These are phyloP conservation scores for Talaromyces sp. DNA, from an alignment of 2,329 filamentous ascomycete genomes.

Conservation along the genomic window DNA sequence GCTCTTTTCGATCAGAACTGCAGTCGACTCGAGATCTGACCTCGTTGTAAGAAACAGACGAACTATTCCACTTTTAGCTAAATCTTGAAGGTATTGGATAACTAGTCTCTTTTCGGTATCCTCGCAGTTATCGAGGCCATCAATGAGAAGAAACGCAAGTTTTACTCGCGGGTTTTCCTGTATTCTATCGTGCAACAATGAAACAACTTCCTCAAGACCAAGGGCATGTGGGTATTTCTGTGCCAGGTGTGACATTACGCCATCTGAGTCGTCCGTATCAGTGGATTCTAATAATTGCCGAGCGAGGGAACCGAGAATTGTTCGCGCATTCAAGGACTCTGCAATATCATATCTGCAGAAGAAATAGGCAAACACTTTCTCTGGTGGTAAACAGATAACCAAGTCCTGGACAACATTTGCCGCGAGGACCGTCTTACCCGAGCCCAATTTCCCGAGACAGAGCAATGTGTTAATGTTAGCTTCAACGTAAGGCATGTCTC, in stretches of 20 bases:
- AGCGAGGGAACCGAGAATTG: neutral
- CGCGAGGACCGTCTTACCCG: neutral
- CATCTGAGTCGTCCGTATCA: neutral
- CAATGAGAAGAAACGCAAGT: neutral
- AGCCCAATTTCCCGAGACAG: neutral
- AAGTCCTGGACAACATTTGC: neutral
- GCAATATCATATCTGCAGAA: slow-evolving; percentile 1
- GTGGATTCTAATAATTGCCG: neutral
- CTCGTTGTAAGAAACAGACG: neutral
- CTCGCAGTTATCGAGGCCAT: neutral
- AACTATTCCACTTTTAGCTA: neutral
- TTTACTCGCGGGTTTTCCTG: neutral
- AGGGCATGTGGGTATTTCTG: neutral
- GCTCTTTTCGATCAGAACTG: neutral
- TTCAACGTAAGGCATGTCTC: neutral
- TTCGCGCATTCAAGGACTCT: slow-evolving; percentile 1
- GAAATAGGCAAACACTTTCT: neutral
- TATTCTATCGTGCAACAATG: neutral
- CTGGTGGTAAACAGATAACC: neutral
- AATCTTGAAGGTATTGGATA: neutral
- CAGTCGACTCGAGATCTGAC: neutral
- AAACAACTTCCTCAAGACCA: neutral
- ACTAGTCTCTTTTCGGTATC: neutral
- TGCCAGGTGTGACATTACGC: neutral
- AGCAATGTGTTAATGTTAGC: neutral